Base-by-base conservation (phyloP, 2,329 filamentous ascomycete genomes). In the Zymoseptoria ardabiliae region DNA sequence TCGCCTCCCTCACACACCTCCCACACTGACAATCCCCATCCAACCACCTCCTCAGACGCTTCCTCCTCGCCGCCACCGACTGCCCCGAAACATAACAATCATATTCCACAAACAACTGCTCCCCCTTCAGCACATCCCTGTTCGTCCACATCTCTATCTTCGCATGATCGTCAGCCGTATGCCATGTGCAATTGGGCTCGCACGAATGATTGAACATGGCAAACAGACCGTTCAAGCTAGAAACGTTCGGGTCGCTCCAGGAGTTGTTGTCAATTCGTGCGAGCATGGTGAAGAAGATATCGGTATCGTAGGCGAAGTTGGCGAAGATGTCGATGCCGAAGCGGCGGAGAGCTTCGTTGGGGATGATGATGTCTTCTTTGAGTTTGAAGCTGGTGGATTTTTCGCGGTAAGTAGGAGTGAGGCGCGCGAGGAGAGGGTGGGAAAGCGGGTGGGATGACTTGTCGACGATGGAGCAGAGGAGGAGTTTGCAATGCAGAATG, bases 191-290 rank as follows among this genome's bases (percentile, higher is more conserved):
- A 72, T 96, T 97, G 9, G 93, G 92, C 70, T 95, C 85, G 75
- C 93, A 97, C 71, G 91, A 90, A 72, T 97, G 93, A 70, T 97
- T 97, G 52, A 93, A 91, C 30, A 97, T 79, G 73, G 90, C 96
- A 90, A 94, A 97, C 60, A 96, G 84, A 1, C 91, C 90, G 74
- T 96, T 91, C 23, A 97, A 19, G 70, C 75, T 65, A 71, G 59
- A 50, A 7, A 61, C 41, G 5, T 59, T 58, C 2, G 64, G 66
- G 82, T 89, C 69, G 90, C 86, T 58, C 89, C 84, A 23, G 90
- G 91, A 4, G 89, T 96, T 4, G 91, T 93, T 2, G 89, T 94
- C 56, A 88, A 92, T 35, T 89, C 85, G 73, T 92, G 94, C 73
- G 95, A 96, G 64, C 85, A 96, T 79, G 0, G 90, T 95, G 75